Conservation (phyloP, 169 alveolate species). For the Cyclospora cayetanensis region DNA sequence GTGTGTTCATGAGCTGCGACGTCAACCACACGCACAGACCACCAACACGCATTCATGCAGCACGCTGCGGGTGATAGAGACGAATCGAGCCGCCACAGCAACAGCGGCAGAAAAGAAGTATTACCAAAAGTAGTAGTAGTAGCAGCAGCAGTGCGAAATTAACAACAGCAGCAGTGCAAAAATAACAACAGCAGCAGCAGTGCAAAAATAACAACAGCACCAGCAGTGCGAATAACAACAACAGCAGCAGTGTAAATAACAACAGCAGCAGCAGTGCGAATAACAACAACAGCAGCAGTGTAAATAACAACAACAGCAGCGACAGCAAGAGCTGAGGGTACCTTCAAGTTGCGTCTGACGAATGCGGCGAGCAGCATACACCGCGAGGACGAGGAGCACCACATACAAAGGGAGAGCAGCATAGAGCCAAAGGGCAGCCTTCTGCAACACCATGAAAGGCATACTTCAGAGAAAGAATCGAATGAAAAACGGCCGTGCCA, state of each 20-base stretch:
- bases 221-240: neutral
- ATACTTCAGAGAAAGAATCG: too few species aligned
- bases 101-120: too few species aligned
- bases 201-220: neutral
- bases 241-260: neutral
- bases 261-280: neutral
- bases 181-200: neutral
- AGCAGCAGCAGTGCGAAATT: too few species aligned
- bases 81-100: too few species aligned
- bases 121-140: too few species aligned
- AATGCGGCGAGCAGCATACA: neutral
- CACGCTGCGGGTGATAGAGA: too few species aligned
- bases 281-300: neutral
- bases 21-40: too few species aligned
- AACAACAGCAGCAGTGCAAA: too few species aligned
- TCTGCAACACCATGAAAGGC: neutral
- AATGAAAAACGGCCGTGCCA: too few species aligned
- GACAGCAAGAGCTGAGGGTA: neutral
- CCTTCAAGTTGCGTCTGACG: neutral
- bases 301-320: neutral
- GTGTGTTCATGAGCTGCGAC: neutral
- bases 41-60: too few species aligned
- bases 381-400: neutral
- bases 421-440: neutral
- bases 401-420: neutral